phyloP scores from a whole-genome alignment of 768 basidiomycete genomes.

The Pisolithus microcarpus region DNA sequence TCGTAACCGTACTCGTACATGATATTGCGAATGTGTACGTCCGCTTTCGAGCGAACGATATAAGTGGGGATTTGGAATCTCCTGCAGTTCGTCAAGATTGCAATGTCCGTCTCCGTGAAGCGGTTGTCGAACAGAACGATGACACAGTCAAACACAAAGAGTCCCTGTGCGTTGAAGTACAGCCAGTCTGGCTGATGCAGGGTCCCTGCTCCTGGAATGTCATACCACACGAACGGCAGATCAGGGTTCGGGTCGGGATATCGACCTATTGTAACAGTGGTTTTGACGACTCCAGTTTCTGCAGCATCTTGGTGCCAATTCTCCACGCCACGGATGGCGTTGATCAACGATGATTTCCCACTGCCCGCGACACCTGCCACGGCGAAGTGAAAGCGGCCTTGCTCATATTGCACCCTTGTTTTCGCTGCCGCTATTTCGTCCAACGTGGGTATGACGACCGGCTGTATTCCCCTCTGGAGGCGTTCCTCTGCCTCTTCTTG shows the following conservation, averaged over 20 bases:
- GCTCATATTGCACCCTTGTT: constrained; percentile 3
- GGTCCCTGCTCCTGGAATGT: constrained; percentile 25
- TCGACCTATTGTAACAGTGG: constrained; percentile 13
- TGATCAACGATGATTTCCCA: constrained; percentile 26
- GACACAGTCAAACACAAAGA: constrained; percentile 15
- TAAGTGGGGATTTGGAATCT: constrained; percentile 11
- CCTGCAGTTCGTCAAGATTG: constrained; percentile 9
- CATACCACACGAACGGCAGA: constrained; percentile 19
- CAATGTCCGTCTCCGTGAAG: constrained; percentile 12
- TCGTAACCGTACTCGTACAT: constrained; percentile 8
- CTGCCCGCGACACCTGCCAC: constrained; percentile 20
- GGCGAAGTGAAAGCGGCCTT: constrained; percentile 22
- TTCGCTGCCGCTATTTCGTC: constrained; percentile 7
- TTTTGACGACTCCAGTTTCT: constrained; percentile 17
- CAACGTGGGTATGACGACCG: constrained; percentile 11
- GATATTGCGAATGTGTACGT: constrained; percentile 11
- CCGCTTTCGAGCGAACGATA: constrained; percentile 15
- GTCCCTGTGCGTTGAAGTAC: constrained; percentile 24
- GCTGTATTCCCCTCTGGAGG: constrained; percentile 10
- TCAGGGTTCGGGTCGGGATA: constrained; percentile 16
- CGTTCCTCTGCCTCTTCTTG: constrained; percentile 3
- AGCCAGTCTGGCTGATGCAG: constrained; percentile 17
- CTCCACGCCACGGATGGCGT: constrained; percentile 20
- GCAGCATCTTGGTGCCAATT: constrained; percentile 15
- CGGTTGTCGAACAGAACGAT: constrained; percentile 14